Evolutionary conservation across 129 eudicot genomes (phyloP).

Genomic region (Calendula officinalis): DNA sequence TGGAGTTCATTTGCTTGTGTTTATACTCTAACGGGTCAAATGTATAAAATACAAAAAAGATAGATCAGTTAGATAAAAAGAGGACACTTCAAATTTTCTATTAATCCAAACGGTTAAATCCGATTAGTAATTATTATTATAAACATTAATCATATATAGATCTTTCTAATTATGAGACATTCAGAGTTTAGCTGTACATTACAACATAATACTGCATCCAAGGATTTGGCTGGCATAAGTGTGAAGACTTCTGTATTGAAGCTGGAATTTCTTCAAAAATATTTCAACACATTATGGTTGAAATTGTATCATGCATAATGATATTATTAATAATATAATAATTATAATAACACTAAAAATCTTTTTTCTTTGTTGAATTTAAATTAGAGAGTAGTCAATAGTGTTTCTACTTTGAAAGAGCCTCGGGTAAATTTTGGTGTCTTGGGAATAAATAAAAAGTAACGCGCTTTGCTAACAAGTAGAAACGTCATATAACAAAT

Average conservation of each 20-base stretch:
- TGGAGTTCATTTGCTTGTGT: neutral
- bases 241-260: neutral
- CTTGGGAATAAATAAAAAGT: neutral
- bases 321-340: no score
- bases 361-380: no score
- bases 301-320: no score
- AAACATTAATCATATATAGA: no score
- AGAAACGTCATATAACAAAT: no score
- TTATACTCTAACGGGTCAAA: neutral
- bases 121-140: no score
- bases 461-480: conserved; percentile 13
- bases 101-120: no score
- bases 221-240: neutral
- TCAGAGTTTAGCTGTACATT: neutral
- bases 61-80: neutral
- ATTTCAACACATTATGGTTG: no score
- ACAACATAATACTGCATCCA: neutral
- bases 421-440: neutral
- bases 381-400: no score
- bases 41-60: neutral
- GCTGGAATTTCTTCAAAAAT: neutral
- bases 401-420: neutral
- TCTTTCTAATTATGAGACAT: neutral
- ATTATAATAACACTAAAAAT: no score
- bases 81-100: no score